Base-by-base conservation (phyloP, 371 early-diverging fungal species). In the Catenaria anguillulae region DNA sequence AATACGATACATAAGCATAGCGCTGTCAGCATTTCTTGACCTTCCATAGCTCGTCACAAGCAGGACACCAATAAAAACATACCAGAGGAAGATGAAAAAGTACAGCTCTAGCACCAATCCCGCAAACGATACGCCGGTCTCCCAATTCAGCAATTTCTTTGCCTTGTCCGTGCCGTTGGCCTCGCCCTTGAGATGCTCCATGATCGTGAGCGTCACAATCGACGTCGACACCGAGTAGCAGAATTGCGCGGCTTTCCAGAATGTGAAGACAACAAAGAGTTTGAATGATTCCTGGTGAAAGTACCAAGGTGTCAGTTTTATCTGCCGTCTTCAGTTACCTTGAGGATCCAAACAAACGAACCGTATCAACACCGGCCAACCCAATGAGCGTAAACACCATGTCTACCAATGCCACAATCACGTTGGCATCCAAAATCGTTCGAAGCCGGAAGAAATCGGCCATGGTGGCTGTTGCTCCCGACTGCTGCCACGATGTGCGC, bases 341-440 rank as follows among this genome's bases (percentile, higher is more conserved):
- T n/a, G n/a, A n/a, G n/a, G n/a, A n/a, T n/a, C n/a, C n/a, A n/a
- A n/a, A n/a, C n/a, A n/a, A n/a, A n/a, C n/a, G n/a, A n/a, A n/a
- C n/a, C 21, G n/a, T 34, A n/a, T 58, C 59, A 26, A 58, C 59
- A 8, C 59, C 59, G 13, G 59, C 59, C 23, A 58, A 45, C 31
- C 59, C 59, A 26, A 58, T 15, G 24, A 58, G 40, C 37, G 59
- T 40, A 17, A 58, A 31, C 26, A 58, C 15, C 40, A 58, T 58
- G 29, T 58, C 59, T 12, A 19, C 59, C 10, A 58, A 15, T 15
- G 59, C 59, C 17, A 58, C 35, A 17, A 31, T 29, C 29, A 58
- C 37, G 29, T 58, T 58, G 15, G 59, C 37, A 29, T 40, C 26
- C 23, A 58, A 19, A 19, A 58, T 8, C 52, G 19, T 29, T 0